Percentiles rank a stretch among this genome's conserved stretches.
These are phyloP conservation scores for Candida ovalis DNA, from an alignment of 805 yeast species.

Conservation along the genomic window DNA sequence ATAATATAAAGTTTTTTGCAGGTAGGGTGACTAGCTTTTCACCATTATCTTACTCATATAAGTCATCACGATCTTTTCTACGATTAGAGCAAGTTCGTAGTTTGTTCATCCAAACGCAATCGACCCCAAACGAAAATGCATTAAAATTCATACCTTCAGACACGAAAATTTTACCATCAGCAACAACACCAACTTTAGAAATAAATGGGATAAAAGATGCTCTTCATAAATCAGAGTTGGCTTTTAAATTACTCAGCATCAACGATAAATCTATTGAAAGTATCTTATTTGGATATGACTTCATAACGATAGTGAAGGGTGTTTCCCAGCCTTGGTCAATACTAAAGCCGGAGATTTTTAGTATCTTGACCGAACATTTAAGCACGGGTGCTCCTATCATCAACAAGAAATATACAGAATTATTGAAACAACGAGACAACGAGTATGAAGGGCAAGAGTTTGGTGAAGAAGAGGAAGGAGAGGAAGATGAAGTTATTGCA, in stretches of 20 bases:
- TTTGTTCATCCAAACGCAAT: conserved; percentile 73
- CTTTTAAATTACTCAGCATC: conserved; percentile 65
- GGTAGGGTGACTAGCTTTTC: not conserved
- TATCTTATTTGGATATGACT: conserved; percentile 78
- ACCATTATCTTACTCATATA: not conserved
- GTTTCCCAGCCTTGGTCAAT: conserved; percentile 44
- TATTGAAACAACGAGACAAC: conserved; percentile 34
- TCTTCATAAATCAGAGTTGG: conserved; percentile 61
- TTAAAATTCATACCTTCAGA: conserved; percentile 74
- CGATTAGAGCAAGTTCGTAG: not conserved
- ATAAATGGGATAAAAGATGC: conserved; percentile 76
- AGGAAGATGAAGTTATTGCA: conserved; percentile 74
- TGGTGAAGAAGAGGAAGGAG: conserved; percentile 57
- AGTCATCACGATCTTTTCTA: not conserved
- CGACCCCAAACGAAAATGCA: conserved; percentile 85
- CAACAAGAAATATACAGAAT: conserved; percentile 32
- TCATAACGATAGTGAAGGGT: conserved; percentile 74
- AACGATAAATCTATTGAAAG: conserved; percentile 64
- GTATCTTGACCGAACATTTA: conserved; percentile 51
- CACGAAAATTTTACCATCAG: conserved; percentile 57
- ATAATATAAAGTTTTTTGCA: not conserved
- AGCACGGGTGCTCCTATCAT: conserved; percentile 57
- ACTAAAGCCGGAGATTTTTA: conserved; percentile 64
- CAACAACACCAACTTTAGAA: conserved; percentile 58
- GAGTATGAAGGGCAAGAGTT: conserved; percentile 31